Evolutionary conservation across 2,329 filamentous ascomycete genomes (phyloP).

Genomic region (Sphaceloma murrayae): DNA sequence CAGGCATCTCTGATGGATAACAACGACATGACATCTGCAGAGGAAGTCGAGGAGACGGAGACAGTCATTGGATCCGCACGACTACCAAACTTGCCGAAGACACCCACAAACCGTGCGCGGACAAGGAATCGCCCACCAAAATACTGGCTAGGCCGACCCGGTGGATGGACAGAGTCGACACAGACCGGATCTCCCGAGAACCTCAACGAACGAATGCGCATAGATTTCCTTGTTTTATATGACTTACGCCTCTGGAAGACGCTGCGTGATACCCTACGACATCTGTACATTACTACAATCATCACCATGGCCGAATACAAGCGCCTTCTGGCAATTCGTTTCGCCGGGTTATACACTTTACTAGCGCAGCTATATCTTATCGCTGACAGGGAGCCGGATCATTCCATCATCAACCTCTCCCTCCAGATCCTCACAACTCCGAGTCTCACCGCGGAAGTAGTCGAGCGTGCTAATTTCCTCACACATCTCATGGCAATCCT

Average conservation of each 20-base stretch:
- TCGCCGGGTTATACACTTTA: slow-evolving; percentile 88
- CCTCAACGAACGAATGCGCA: slow-evolving; percentile 74
- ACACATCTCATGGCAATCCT: slow-evolving; percentile 92
- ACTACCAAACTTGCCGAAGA: slow-evolving; percentile 69
- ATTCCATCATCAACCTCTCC: slow-evolving; percentile 96
- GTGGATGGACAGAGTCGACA: slow-evolving; percentile 43
- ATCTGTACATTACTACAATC: slow-evolving; percentile 92
- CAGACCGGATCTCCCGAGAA: slow-evolving; percentile 65
- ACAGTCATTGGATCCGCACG: slow-evolving; percentile 56
- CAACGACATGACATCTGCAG: slow-evolving; percentile 8
- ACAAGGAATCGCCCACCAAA: slow-evolving; percentile 54
- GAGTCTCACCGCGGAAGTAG: slow-evolving; percentile 90
- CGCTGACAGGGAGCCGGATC: slow-evolving; percentile 89
- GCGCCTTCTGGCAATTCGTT: slow-evolving; percentile 80
- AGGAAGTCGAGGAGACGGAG: slow-evolving; percentile 57
- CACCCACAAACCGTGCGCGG: slow-evolving; percentile 49
- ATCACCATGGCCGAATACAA: slow-evolving; percentile 96
- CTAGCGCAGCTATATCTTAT: slow-evolving; percentile 91
- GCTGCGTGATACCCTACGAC: slow-evolving; percentile 76
- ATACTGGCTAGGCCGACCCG: slow-evolving; percentile 80
- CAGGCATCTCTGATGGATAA: slow-evolving; percentile 13
- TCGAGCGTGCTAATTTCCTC: slow-evolving; percentile 89
- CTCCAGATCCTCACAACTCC: slow-evolving; percentile 94
- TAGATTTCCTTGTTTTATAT: slow-evolving; percentile 92
- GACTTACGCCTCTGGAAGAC: slow-evolving; percentile 96